A percentile compares a stretch with the other conserved stretches of the same genome.
These are phyloP conservation scores for Hirsutella minnesotensis DNA, from an alignment of 2,329 filamentous ascomycete species.

Conservation along the genomic window DNA sequence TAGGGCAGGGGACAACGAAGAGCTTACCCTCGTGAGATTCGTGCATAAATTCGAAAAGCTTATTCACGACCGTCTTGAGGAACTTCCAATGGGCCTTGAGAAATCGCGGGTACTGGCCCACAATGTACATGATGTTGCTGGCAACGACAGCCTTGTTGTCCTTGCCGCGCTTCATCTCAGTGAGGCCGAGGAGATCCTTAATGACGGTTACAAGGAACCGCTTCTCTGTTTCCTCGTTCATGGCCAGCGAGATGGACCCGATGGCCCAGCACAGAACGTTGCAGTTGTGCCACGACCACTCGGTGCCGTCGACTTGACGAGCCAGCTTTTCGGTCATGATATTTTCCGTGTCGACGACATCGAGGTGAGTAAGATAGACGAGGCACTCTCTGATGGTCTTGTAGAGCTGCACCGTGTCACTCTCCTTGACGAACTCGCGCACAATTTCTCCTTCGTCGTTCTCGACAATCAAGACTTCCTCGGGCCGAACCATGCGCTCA, in stretches of 20 bases:
- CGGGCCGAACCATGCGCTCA: constrained; percentile 97
- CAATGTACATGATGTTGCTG: constrained; percentile 99
- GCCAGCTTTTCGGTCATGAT: constrained; percentile 99
- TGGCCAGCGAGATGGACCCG: constrained; percentile 93
- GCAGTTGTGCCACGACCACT: constrained; percentile 99
- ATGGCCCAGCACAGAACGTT: constrained; percentile 99
- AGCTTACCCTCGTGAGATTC: constrained; percentile 91
- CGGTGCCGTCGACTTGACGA: constrained; percentile 83
- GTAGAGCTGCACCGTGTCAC: constrained; percentile 96
- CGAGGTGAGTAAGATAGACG: constrained; percentile 92
- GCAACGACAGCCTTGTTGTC: constrained; percentile 99
- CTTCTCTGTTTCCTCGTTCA: constrained; percentile 99
- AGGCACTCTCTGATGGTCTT: constrained; percentile 97
- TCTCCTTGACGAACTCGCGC: constrained; percentile 97
- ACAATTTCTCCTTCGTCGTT: constrained; percentile 99
- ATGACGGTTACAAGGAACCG: constrained; percentile 97
- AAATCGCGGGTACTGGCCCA: constrained; percentile 95
- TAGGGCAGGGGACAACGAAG: constrained; percentile 3
- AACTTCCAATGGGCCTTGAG: constrained; percentile 99
- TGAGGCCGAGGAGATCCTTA: constrained; percentile 90
- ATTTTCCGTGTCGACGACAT: constrained; percentile 92
- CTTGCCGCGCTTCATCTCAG: constrained; percentile 98
- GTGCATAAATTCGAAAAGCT: constrained; percentile 99
- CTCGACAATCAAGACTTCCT: constrained; percentile 98
- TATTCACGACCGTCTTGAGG: constrained; percentile 98